A percentile compares a stretch with the other conserved stretches of the same genome.
phyloP scores from a whole-genome alignment of 176 grass and related monocot species.

The Rhynchospora tenuis region DNA sequence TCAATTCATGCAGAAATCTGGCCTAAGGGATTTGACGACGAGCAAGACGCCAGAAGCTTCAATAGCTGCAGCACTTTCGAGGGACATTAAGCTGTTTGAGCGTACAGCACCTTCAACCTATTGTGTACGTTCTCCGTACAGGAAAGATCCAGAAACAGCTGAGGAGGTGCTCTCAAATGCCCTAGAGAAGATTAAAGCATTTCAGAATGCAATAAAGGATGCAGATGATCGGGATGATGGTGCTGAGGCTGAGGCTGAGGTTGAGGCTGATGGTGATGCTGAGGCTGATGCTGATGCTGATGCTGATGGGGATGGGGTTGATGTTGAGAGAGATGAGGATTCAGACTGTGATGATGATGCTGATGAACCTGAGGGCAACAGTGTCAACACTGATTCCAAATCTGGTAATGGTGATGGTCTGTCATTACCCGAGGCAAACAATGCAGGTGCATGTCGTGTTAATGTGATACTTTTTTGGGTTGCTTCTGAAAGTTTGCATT shows the following conservation, averaged over 20 bases:
- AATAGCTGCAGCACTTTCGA: slow-evolving; percentile 88
- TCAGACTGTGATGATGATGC: slow-evolving; percentile 78
- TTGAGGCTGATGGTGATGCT: slow-evolving; percentile 14
- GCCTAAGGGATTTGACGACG: slow-evolving; percentile 90
- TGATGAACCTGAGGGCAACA: slow-evolving; percentile 79
- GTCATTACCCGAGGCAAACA: not conserved
- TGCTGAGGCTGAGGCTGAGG: slow-evolving; percentile 30
- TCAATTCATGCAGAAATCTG: slow-evolving; percentile 65
- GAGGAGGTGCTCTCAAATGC: slow-evolving; percentile 62
- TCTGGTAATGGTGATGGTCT: slow-evolving; percentile 20
- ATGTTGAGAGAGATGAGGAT: slow-evolving; percentile 80
- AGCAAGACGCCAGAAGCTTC: slow-evolving; percentile 99
- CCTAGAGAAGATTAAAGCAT: slow-evolving; percentile 77
- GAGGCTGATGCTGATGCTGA: slow-evolving; percentile 31
- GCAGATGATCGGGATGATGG: slow-evolving; percentile 31
- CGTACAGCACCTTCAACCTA: slow-evolving; percentile 92
- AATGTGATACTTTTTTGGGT: not conserved
- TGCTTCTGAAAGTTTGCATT: not conserved
- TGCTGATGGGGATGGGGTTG: slow-evolving; percentile 50
- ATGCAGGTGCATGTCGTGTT: not conserved
- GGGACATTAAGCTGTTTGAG: slow-evolving; percentile 92
- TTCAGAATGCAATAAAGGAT: slow-evolving; percentile 62
- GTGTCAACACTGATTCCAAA: slow-evolving; percentile 48
- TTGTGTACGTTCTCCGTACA: slow-evolving; percentile 74
- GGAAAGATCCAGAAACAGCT: slow-evolving; percentile 83